Conservation (phyloP, 306 rosid species). For the Dalbergia cultrata region DNA sequence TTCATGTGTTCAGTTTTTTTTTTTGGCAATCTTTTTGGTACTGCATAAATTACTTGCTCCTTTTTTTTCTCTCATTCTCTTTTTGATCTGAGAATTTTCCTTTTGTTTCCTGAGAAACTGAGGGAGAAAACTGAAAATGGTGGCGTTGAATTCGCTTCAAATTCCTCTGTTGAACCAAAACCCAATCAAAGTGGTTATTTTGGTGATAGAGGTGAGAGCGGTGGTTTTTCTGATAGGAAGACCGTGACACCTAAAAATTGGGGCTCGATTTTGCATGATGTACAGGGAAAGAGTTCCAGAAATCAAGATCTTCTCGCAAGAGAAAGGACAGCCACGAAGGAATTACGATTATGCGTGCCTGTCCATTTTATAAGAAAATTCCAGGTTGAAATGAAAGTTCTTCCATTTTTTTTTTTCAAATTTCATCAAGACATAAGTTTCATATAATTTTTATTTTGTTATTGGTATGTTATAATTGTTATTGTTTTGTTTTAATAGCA, state of each 20-base stretch:
- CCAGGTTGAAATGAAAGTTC: slow-evolving; percentile 52
- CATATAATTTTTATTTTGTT: background rate
- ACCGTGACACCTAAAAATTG: slow-evolving; percentile 37
- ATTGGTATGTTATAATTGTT: background rate
- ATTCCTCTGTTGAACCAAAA: slow-evolving; percentile 33
- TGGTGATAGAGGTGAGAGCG: background rate
- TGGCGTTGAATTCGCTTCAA: slow-evolving; percentile 17
- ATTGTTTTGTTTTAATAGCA: background rate
- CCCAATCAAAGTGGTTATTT: background rate
- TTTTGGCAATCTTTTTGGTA: slow-evolving; percentile 50
- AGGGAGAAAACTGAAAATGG: slow-evolving; percentile 39
- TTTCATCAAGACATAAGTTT: background rate
- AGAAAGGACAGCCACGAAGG: slow-evolving; percentile 40
- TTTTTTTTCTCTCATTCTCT: background rate
- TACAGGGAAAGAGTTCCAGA: slow-evolving; percentile 34
- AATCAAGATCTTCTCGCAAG: slow-evolving; percentile 36
- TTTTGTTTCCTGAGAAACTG: slow-evolving; percentile 41
- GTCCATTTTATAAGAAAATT: slow-evolving; percentile 67
- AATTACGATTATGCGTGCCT: slow-evolving; percentile 46
- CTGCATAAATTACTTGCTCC: slow-evolving; percentile 3
- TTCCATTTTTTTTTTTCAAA: background rate
- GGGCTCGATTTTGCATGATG: slow-evolving; percentile 48
- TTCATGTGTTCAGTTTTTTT: no score
- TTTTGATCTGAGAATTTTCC: slow-evolving; percentile 61
- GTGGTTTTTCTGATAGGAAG: slow-evolving; percentile 48